Conservation (phyloP, 225 moss, liverwort and hornwort genomes). For the Marchantia polymorpha region DNA sequence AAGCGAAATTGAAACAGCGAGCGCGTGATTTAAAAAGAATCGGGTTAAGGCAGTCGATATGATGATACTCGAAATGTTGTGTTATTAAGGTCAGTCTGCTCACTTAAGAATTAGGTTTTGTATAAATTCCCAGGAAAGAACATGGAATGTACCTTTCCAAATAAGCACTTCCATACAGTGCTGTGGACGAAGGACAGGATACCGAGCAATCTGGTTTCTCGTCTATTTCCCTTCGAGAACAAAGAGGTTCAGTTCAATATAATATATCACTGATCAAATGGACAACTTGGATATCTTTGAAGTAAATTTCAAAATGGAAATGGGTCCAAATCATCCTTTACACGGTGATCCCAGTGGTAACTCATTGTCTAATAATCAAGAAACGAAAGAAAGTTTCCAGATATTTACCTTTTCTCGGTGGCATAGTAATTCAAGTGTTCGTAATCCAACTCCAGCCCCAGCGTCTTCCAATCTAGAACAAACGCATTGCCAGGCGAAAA, state of each 20-base stretch:
- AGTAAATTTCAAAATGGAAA: neutral
- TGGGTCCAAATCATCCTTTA: neutral
- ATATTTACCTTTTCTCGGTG: slow-evolving; percentile 76
- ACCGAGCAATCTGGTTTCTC: slow-evolving; percentile 83
- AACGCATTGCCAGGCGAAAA: neutral
- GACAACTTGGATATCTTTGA: no score
- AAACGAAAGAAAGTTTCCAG: neutral
- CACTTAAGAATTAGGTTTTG: no score
- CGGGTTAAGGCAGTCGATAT: no score
- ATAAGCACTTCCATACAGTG: slow-evolving; percentile 84
- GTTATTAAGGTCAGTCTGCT: no score
- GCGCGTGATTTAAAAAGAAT: no score
- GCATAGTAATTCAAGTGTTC: slow-evolving; percentile 72
- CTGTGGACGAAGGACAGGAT: slow-evolving; percentile 93
- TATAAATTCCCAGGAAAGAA: neutral
- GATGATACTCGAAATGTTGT: no score
- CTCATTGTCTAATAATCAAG: neutral
- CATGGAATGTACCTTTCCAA: slow-evolving; percentile 67
- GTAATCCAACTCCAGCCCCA: slow-evolving; percentile 72
- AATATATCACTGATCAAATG: neutral
- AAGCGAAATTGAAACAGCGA: no score
- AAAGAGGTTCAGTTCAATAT: neutral
- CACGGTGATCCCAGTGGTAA: neutral
- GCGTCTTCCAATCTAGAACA: slow-evolving; percentile 76
- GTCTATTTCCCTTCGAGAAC: slow-evolving; percentile 63